Base-by-base conservation (phyloP, 495 filamentous ascomycete species). In the Elasticomyces elasticus region DNA sequence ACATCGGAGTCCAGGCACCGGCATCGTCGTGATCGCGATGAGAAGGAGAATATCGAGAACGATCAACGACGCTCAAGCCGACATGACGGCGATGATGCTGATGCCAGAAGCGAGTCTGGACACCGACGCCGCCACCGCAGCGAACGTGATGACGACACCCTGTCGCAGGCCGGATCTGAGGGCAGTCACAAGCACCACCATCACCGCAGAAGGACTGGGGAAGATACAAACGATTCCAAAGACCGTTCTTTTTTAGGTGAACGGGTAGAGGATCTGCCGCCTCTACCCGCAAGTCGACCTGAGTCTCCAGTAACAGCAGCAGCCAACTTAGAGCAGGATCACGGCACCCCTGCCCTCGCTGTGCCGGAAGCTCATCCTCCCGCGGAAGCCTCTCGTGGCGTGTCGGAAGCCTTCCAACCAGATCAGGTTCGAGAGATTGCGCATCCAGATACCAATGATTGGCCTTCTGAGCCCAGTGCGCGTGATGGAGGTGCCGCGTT, bases 191-290 rank as follows among this genome's bases (percentile, higher is more conserved):
- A 24, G 23, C 51, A 51, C 23, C 56, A 55, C 41, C 51, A 30
- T 28, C 49, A 28, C 24, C 27, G 51, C 24, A 46, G 30, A 13
- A 46, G 38, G 41, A 54, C 50, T 28, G 60, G 55, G 27, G 57
- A 57, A 17, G 58, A 45, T 33, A 44, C 37, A 46, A 41, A 40
- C 35, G 59, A 62, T 42, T 52, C 54, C 17, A 54, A 62, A 27
- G 58, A 69, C 43, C 56, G 62, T 62, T 69, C 69, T 71, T 71
- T 71, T 70, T 70, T 70, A 71, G 69, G 60, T 49, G 59, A 63
- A 55, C 65, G 69, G 69, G 69, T 65, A 66, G 69, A 67, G 69
- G 66, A 64, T 59, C 52, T 63, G 57, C 62, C 60, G 67, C 67
- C 61, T 64, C 65, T 65, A 61, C 64, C 62, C 55, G 65, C 59